Conservation (phyloP, 495 filamentous ascomycete genomes). For the Lepidopterella palustris region DNA sequence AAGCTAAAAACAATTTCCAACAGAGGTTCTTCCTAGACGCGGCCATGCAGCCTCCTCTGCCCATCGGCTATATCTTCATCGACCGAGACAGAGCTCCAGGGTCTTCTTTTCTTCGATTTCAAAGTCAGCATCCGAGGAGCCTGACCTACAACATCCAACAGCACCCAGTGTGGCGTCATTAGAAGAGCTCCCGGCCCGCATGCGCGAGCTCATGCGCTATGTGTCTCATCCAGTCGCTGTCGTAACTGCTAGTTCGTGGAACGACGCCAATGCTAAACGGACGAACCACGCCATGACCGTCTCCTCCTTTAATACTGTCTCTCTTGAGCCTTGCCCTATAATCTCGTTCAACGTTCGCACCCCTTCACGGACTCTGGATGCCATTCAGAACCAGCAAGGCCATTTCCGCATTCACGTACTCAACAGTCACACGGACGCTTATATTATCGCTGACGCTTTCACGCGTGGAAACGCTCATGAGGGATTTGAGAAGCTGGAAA, state of each 20-base stretch:
- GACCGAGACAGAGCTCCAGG: not conserved
- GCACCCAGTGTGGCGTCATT: not conserved
- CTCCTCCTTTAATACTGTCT: conserved; percentile 75
- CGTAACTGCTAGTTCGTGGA: conserved; percentile 46
- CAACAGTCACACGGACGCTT: conserved; percentile 23
- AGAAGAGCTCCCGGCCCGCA: conserved; percentile 23
- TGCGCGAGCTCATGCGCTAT: conserved; percentile 61
- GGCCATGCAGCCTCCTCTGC: not conserved
- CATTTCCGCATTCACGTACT: conserved; percentile 25
- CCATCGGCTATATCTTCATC: not conserved
- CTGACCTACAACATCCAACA: not conserved
- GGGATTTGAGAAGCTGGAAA: not conserved
- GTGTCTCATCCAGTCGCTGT: conserved; percentile 70
- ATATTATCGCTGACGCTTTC: conserved; percentile 30
- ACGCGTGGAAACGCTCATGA: conserved; percentile 21
- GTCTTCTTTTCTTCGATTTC: not conserved
- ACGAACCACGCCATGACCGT: conserved; percentile 62
- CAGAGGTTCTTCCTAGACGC: not conserved
- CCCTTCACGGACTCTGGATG: conserved; percentile 64
- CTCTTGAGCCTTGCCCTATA: conserved; percentile 57
- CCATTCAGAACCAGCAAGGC: conserved; percentile 38
- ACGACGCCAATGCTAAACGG: not conserved
- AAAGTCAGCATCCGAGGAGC: not conserved
- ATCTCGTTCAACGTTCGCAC: conserved; percentile 73
- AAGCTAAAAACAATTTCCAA: conserved; percentile 17